phyloP scores from a whole-genome alignment of 2,329 filamentous ascomycete species.

The Apiospora hydei region DNA sequence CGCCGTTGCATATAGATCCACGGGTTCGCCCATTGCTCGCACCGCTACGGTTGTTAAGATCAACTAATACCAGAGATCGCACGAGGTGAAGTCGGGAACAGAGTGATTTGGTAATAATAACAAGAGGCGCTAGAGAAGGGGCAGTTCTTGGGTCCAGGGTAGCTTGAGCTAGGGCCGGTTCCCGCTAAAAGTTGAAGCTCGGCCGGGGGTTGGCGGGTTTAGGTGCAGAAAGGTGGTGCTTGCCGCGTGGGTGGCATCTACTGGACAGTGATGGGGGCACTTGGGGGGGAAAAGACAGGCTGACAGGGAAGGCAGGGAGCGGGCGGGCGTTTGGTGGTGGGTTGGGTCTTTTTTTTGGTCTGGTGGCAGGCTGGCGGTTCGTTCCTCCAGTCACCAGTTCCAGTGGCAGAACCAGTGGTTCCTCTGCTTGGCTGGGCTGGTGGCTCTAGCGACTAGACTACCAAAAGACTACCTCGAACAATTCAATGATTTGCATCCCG shows the following conservation, averaged over 20 bases:
- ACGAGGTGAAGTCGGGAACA: neutral
- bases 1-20: neutral
- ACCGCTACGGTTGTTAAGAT: neutral
- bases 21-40: neutral
- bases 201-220: constrained; percentile 13
- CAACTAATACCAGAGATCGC: neutral
- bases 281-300: too few species aligned
- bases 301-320: neutral
- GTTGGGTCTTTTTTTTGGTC: constrained; percentile 2
- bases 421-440: neutral
- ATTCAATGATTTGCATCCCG: constrained; percentile 8
- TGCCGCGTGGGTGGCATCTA: constrained; percentile 11
- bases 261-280: neutral
- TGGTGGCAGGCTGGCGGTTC: neutral
- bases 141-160: neutral
- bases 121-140: neutral
- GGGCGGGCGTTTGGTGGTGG: neutral
- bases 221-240: neutral
- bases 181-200: constrained; percentile 13
- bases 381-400: neutral
- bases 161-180: constrained; percentile 20
- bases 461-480: neutral
- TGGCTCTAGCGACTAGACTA: neutral
- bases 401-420: neutral
- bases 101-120: neutral